Evolutionary conservation across 495 filamentous ascomycete genomes (phyloP).

Genomic region (Peziza echinospora): DNA sequence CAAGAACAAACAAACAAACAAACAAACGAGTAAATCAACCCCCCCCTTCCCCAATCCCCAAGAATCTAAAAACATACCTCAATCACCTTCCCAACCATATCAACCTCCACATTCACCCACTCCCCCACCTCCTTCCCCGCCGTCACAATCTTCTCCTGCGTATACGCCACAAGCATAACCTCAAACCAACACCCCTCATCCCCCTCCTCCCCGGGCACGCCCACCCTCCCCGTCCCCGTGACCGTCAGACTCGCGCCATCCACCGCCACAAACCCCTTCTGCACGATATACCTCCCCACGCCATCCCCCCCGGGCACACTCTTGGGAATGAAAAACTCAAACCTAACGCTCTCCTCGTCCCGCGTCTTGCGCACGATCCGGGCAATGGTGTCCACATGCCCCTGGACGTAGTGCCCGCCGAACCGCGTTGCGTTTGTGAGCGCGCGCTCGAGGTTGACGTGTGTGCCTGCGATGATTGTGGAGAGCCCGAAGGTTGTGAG

Average conservation of each 20-base stretch:
- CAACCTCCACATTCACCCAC: slow-evolving; percentile 87
- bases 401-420: slow-evolving; percentile 70
- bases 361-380: slow-evolving; percentile 41
- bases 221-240: slow-evolving; percentile 13
- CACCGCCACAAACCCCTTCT: slow-evolving; percentile 89
- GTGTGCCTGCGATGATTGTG: slow-evolving; percentile 20
- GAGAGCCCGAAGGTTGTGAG: slow-evolving; percentile 74
- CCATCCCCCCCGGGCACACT: slow-evolving; percentile 24
- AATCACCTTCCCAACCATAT: slow-evolving; percentile 96
- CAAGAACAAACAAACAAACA: not conserved
- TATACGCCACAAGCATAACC: slow-evolving; percentile 98
- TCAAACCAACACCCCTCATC: slow-evolving; percentile 4
- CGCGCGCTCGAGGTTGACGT: slow-evolving; percentile 83
- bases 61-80: slow-evolving; percentile 20
- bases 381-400: slow-evolving; percentile 82
- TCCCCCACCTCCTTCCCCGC: slow-evolving; percentile 65
- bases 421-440: slow-evolving; percentile 76
- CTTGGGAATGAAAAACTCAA: slow-evolving; percentile 45
- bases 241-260: slow-evolving; percentile 95
- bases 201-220: slow-evolving; percentile 4
- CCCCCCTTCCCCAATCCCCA: not conserved
- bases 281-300: slow-evolving; percentile 64
- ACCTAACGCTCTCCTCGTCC: slow-evolving; percentile 73
- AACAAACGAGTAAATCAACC: not conserved
- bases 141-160: slow-evolving; percentile 77